Evolutionary conservation across 805 yeast genomes (phyloP).

Genomic region (Starmera pachycereana): DNA sequence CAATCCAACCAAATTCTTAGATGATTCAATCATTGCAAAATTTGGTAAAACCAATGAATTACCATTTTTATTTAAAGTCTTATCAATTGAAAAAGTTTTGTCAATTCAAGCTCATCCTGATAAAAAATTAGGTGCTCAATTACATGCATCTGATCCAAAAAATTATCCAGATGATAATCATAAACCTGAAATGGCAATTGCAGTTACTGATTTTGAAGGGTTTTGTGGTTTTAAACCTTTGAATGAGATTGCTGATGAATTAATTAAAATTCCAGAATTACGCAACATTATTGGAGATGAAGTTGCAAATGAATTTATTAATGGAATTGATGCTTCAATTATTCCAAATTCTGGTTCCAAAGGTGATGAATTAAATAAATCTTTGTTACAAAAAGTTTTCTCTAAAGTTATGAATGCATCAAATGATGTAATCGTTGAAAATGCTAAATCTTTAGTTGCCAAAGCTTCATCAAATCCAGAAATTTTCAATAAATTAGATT

Average conservation of each 20-base stretch:
- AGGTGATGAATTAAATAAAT: constrained; percentile 49
- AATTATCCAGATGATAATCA: constrained; percentile 97
- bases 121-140: constrained; percentile 64
- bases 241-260: constrained; percentile 57
- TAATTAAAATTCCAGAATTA: constrained; percentile 71
- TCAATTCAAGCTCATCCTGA: constrained; percentile 98
- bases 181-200: constrained; percentile 99
- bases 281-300: constrained; percentile 57
- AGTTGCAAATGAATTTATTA: constrained; percentile 40
- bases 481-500: constrained; percentile 37
- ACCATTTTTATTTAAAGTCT: constrained; percentile 90
- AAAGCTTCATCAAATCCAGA: constrained; percentile 53
- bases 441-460: constrained; percentile 55
- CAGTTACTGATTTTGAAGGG: constrained; percentile 92
- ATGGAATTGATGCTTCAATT: constrained; percentile 34
- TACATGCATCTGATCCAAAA: constrained; percentile 77
- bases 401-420: constrained; percentile 75
- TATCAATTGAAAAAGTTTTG: constrained; percentile 86
- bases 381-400: constrained; percentile 64
- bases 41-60: constrained; percentile 64
- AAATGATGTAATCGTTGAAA: constrained; percentile 42
- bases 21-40: constrained; percentile 44
- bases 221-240: constrained; percentile 97
- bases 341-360: constrained; percentile 28
- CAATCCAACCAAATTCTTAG: constrained; percentile 51